Base-by-base conservation (phyloP, 306 rosid species). In the Medicago arabica region DNA sequence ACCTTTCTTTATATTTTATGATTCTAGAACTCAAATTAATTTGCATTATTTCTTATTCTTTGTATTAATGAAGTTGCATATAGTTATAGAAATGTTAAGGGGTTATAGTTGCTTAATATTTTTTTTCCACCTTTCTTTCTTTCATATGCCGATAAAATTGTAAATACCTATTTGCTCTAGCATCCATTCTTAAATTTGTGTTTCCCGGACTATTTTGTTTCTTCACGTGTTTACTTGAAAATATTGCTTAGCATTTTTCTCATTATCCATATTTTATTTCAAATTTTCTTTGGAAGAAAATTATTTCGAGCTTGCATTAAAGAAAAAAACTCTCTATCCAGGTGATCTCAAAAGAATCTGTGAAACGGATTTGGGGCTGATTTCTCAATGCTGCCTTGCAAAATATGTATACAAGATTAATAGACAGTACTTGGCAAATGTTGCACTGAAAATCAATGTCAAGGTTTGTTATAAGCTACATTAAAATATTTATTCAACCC, bases 311-410 rank as follows among this genome's bases (percentile, higher is more conserved):
- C 59, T 65, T 68, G 25, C 21, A 62, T 41, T 84, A 62, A 78
- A 39, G 64, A 71, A 69, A 62, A 60, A 55, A 69, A 23, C 38
- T 75, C 68, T 75, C 53, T 36, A 8, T 67, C 36, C 85, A 85
- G 96, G 96, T 71, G 92, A 90, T 79, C 88, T 90, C 73, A 90
- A 90, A 77, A 83, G 92, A 77, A 87, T 90, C 31, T 90, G 96
- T 17, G 92, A 88, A 76, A 90, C 92, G 43, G 92, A 87, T 74
- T 81, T 90, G 38, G 96, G 92, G 46, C 62, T 90, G 80, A 88
- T 87, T 53, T 87, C 96, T 54, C 96, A 90, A 67, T 90, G 96
- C 77, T 90, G 96, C 81, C 88, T 90, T 46, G 85, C 96, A 58
- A 87, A 90, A 74, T 83, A 90, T 13, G 92, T 90, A 9, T 87